Percentiles rank a stretch among this genome's conserved stretches.
Evolutionary conservation across 306 rosid species (phyloP).

Genomic region (Prosopis cineraria): DNA sequence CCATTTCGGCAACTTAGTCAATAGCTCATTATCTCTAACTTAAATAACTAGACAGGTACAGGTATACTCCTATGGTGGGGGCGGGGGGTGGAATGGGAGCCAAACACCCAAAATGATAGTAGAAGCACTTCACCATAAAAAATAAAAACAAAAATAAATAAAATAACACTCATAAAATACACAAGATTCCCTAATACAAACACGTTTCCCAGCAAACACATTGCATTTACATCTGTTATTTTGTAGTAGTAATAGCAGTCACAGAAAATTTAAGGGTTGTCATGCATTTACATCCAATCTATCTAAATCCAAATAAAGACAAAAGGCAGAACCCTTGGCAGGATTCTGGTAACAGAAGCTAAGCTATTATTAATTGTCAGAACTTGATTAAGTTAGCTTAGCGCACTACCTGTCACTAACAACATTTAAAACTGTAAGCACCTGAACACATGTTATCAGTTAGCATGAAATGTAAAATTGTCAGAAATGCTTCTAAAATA

Average conservation of each 20-base stretch:
- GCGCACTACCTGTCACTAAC: constrained; percentile 65
- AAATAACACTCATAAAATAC: constrained; percentile 7
- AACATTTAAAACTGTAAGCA: constrained; percentile 55
- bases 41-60: constrained; percentile 17
- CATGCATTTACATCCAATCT: constrained; percentile 34
- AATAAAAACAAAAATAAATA: neutral
- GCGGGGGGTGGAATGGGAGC: constrained; percentile 12
- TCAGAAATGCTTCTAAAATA: constrained; percentile 78
- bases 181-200: constrained; percentile 27
- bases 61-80: neutral
- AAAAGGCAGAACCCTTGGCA: constrained; percentile 34
- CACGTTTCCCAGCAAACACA: constrained; percentile 37
- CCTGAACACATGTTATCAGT: constrained; percentile 63
- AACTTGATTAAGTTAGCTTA: constrained; percentile 67
- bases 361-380: constrained; percentile 47
- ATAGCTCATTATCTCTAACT: constrained; percentile 25
- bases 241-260: constrained; percentile 16
- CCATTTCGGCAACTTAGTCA: constrained; percentile 24
- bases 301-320: constrained; percentile 34
- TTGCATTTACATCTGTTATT: constrained; percentile 25
- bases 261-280: constrained; percentile 8
- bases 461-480: constrained; percentile 67
- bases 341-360: constrained; percentile 40
- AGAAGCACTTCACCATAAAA: constrained; percentile 28
- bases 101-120: constrained; percentile 23